Evolutionary conservation across 2,329 filamentous ascomycete genomes (phyloP), one percentile per base, ranked within the genome.

Genomic region (Fusarium oligoseptatum): DNA sequence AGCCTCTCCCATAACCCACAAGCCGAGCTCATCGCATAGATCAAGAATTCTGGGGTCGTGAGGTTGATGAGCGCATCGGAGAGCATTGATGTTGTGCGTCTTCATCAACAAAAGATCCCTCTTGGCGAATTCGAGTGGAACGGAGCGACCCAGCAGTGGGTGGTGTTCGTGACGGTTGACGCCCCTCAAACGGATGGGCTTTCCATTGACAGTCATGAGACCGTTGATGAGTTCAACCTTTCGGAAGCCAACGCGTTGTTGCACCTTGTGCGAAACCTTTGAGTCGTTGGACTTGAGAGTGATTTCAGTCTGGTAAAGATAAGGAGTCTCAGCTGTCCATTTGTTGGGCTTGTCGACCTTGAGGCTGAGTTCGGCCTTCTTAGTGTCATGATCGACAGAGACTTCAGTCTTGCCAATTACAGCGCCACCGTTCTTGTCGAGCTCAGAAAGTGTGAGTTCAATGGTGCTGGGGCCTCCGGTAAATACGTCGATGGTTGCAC

Each of bases 101-200:
- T 94, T 94, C 92, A 94, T 94, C 4, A 91, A 83, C 3, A 91
- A 76, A 2, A 94, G 83, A 73, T 94, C 92, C 15, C 85, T 81
- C 71, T 87, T 87, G 77, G 93, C 88, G 66, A 88, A 92, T 2
- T 91, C 88, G 8, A 89, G 81, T 0, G 91, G 91, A 0, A 93
- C 90, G 1, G 91, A 87, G 0, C 92, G 89, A 4, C 92, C 92
- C 32, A 87, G 87, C 27, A 83, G 82, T 0, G 91, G 91, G 76
- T 94, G 92, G 76, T 94, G 92, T 67, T 94, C 92, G 76, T 94
- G 92, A 17, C 92, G 61, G 82, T 82, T 4, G 88, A 90, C 89
- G 12, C 92, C 92, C 29, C 89, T 87, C 70, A 94, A 85, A 3
- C 90, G 85, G 55, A 94, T 87, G 0, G 88, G 84, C 22, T 85